Percentiles rank a stretch among this genome's conserved stretches.
phyloP scores from a whole-genome alignment of 768 basidiomycete species.

The Auricularia cornea region DNA sequence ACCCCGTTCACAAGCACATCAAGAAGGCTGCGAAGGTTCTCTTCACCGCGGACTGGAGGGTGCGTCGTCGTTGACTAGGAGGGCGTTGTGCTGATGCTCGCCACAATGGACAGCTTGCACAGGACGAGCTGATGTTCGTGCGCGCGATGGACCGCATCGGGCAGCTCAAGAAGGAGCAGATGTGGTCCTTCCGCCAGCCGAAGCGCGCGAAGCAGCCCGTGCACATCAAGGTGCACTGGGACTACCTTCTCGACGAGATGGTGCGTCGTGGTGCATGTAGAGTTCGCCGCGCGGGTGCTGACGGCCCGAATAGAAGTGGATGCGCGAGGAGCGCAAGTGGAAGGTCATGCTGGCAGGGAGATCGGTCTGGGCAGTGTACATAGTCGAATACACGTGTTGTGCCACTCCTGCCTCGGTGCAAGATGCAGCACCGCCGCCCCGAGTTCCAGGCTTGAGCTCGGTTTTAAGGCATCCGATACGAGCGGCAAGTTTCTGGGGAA shows the following conservation, averaged over 20 bases:
- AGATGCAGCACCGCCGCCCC: no score
- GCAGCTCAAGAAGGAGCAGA: conserved; percentile 61
- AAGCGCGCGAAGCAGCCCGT: conserved; percentile 80
- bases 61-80: conserved; percentile 29
- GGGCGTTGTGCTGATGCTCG: neutral
- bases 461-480: no score
- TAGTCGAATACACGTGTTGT: no score
- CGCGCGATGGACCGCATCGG: conserved; percentile 83
- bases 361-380: no score
- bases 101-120: conserved; percentile 48
- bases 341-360: conserved; percentile 79
- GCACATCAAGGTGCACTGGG: conserved; percentile 84
- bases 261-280: neutral
- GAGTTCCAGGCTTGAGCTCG: no score
- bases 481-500: no score
- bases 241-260: conserved; percentile 37
- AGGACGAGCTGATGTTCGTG: conserved; percentile 66
- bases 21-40: conserved; percentile 68
- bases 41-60: conserved; percentile 75
- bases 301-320: conserved; percentile 70
- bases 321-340: conserved; percentile 93
- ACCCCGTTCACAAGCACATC: conserved; percentile 66
- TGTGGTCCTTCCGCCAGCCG: conserved; percentile 92
- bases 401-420: no score
- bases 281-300: neutral